Conservation (phyloP, 2,329 filamentous ascomycete genomes). For the Fusarium ramigenum region DNA sequence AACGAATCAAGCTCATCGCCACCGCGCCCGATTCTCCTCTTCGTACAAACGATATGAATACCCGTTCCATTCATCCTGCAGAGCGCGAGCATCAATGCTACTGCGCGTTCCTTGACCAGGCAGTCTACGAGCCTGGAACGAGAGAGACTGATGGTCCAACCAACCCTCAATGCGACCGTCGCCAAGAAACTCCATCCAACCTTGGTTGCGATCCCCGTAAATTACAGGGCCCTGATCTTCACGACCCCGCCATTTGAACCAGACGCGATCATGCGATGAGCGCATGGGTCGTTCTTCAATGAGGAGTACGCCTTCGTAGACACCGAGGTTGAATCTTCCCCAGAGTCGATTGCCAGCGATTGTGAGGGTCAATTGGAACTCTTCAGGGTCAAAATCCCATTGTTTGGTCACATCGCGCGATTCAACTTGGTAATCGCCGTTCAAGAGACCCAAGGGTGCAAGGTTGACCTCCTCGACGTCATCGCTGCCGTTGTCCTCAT, state of each 20-base stretch:
- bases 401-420: slow-evolving; percentile 39
- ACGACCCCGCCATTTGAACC: slow-evolving; percentile 51
- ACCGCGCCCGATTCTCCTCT: slow-evolving; percentile 31
- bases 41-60: slow-evolving; percentile 47
- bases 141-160: slow-evolving; percentile 41
- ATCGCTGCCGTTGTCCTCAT: background rate
- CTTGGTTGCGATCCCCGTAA: slow-evolving; percentile 41
- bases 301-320: slow-evolving; percentile 54
- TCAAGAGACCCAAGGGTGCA: slow-evolving; percentile 50
- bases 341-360: slow-evolving; percentile 54
- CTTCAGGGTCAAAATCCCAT: slow-evolving; percentile 38
- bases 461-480: slow-evolving; percentile 6
- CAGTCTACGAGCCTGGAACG: slow-evolving; percentile 41
- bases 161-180: slow-evolving; percentile 48
- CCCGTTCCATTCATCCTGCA: slow-evolving; percentile 44
- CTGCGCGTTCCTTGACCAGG: slow-evolving; percentile 45
- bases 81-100: slow-evolving; percentile 32
- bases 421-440: slow-evolving; percentile 55
- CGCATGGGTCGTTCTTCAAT: slow-evolving; percentile 49
- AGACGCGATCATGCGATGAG: slow-evolving; percentile 42
- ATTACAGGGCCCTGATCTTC: slow-evolving; percentile 44
- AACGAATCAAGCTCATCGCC: slow-evolving; percentile 13
- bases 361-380: slow-evolving; percentile 51
- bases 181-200: slow-evolving; percentile 51
- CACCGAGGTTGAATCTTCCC: slow-evolving; percentile 56